Evolutionary conservation across 192 early-diverging fungal genomes (phyloP), one percentile per base, ranked within the genome.

Genomic region (Podila epigama): DNA sequence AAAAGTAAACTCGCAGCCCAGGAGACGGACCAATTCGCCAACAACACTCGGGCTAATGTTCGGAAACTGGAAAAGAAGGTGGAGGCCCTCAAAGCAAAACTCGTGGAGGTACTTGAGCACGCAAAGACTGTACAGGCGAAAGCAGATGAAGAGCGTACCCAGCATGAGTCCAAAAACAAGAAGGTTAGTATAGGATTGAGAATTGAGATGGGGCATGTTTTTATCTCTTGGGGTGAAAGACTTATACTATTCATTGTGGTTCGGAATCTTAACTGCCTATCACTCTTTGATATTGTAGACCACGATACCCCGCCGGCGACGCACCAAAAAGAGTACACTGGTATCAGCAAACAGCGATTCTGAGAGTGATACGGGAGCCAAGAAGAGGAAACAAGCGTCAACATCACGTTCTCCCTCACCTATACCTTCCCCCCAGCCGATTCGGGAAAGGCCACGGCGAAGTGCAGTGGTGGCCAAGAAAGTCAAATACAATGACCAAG

Each of bases 41-140:
- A 72, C 16, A 58, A 60, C 51, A 31, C 63, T 13, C 42, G 63
- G 44, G 39, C 37, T 9, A 61, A 72, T 2, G 59, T 64, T 20
- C 48, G 29, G 0, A 77, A 68, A 18, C 25, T 68, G 61, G 61
- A 63, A 18, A 77, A 68, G 34, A 77, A 77, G 34, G 37, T 68
- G 5, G 73, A 52, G 3, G 37, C 28, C 1, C 37, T 68, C 10
- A 57, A 59, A 25, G 55, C 31, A 1, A 77, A 77, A 25, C 61
- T 77, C 32, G 31, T 64, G 1, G 73, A 77, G 27, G 55, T 68
- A 5, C 63, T 77, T 65, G 35, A 57, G n/a, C 54, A 57, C 16
- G 51, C 53, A 15, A 56, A 63, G 41, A n/a, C 58, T 27, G 57
- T 58, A 1, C 59, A 68, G 16, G 54, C 25, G 37, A 15, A 77